Conservation (phyloP, 805 yeast genomes). For the Lipomyces orientalis region DNA sequence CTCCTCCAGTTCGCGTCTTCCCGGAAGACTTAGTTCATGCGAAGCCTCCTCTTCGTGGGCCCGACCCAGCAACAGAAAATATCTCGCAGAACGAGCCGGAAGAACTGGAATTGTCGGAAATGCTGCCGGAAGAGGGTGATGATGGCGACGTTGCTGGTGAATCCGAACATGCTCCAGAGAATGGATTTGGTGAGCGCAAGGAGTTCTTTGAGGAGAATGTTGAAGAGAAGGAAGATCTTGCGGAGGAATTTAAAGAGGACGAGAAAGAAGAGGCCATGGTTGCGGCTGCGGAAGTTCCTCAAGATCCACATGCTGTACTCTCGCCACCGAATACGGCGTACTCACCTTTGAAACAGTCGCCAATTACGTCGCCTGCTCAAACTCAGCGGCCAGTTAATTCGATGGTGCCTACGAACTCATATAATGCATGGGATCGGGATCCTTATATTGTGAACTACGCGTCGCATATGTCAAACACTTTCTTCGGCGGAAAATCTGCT, state of each 20-base stretch:
- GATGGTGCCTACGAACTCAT: conserved; percentile 3
- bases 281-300: conserved; percentile 5
- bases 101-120: background rate
- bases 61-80: background rate
- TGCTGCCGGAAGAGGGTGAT: background rate
- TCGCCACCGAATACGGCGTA: conserved; percentile 10
- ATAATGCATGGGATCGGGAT: conserved; percentile 37
- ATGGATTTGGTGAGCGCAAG: background rate
- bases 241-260: conserved; percentile 30
- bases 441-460: conserved; percentile 21
- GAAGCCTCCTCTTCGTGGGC: background rate
- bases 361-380: background rate
- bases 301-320: conserved; percentile 2
- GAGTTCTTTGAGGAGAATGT: background rate
- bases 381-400: background rate
- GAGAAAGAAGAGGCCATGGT: conserved; percentile 28
- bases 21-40: conserved; percentile 26
- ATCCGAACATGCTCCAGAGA: conserved; percentile 12
- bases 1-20: conserved; percentile 27
- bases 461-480: conserved; percentile 5
- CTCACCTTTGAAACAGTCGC: conserved; percentile 2
- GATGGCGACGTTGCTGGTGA: conserved; percentile 11
- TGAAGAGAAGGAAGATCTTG: conserved; percentile 17
- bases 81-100: background rate
- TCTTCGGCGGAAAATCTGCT: conserved; percentile 11